Base-by-base conservation (phyloP, 768 basidiomycete genomes). In the Holtermanniella nyarrowii region DNA sequence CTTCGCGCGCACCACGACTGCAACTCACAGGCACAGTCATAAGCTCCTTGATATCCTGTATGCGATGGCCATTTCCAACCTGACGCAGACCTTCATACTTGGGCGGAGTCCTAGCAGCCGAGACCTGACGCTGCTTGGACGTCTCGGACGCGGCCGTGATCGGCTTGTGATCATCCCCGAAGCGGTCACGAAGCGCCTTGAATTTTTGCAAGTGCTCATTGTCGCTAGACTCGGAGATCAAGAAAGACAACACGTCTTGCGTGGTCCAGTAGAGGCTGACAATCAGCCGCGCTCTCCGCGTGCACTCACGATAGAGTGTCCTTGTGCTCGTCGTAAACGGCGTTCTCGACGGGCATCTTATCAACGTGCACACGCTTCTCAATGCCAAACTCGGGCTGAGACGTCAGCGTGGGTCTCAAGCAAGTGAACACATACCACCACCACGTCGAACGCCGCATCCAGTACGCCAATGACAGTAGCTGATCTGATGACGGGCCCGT, bases 351-450 rank as follows among this genome's bases (percentile, higher is more conserved):
- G 22, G 95, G 93, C 88, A 99, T 95, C 74, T 97, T 90, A 68
- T 97, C 95, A 40, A 91, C 88, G 63, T 97, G 95, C 2, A 97
- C 91, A 31, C 95, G 81, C 77, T 99, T 99, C 76, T 99, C 95
- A 60, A 99, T 96, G 26, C 93, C 88, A 67, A 97, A 97, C 71
- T 97, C 95, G 40, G 88, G 86, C 68, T 69, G 50, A 13, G 5
- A 3, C 16, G 54, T 52, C 26, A 58, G 44, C 50, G 27, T 49
- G 22, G 51, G n/a, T 18, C 39, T 41, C 11, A n/a, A n/a, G 39
- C n/a, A 20, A 25, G 1, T 1, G 25, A 1, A 2, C 23, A 60
- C 68, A 61, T 51, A 69, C 68, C 12, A 97, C 82, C 26, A 93
- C 75, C 24, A 99, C 93, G 65, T 99, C 95, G 62, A 96, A 97